Percentiles rank a stretch among this genome's conserved stretches.
Evolutionary conservation across 441 rosid species (phyloP).

Genomic region (Biscutella laevigata): DNA sequence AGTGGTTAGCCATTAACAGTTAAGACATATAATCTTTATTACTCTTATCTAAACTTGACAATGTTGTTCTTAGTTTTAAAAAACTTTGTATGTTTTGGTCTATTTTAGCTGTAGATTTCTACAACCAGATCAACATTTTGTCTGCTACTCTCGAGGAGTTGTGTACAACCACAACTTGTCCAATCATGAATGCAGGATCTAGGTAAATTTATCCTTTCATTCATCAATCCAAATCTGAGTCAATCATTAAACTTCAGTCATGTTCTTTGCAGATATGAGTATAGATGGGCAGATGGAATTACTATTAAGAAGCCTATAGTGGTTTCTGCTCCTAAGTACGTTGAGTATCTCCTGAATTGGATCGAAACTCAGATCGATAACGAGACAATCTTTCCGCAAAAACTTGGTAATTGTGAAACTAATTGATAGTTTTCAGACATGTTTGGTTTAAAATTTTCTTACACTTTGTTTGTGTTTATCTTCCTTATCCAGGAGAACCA

Average conservation of each 20-base stretch:
- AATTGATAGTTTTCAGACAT: too few relatives aligned
- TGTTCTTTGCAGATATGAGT: conserved; percentile 55
- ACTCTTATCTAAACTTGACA: too few relatives aligned
- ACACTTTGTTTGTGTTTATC: too few relatives aligned
- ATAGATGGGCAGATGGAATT: conserved; percentile 84
- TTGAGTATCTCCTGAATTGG: conserved; percentile 83
- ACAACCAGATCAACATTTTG: conserved; percentile 70
- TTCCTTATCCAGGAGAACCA: conserved; percentile 38
- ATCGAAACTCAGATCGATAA: conserved; percentile 68
- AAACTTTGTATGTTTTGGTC: too few relatives aligned
- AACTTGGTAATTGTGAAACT: too few relatives aligned
- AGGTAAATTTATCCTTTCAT: conserved; percentile 35
- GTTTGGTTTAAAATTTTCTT: too few relatives aligned
- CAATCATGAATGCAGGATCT: conserved; percentile 90
- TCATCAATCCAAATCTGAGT: not conserved
- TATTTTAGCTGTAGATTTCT: conserved; percentile 76
- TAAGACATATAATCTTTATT: too few relatives aligned
- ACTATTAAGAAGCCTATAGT: conserved; percentile 59
- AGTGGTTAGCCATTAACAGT: conserved; percentile 87
- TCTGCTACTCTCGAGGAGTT: conserved; percentile 75
- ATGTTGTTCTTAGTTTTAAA: too few relatives aligned
- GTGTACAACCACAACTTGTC: conserved; percentile 72
- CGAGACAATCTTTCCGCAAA: conserved; percentile 73
- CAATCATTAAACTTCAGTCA: too few relatives aligned
- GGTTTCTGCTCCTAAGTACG: conserved; percentile 86